These are phyloP conservation scores for Trichoderma pleuroti DNA, from an alignment of 2,329 filamentous ascomycete species.

Conservation along the genomic window DNA sequence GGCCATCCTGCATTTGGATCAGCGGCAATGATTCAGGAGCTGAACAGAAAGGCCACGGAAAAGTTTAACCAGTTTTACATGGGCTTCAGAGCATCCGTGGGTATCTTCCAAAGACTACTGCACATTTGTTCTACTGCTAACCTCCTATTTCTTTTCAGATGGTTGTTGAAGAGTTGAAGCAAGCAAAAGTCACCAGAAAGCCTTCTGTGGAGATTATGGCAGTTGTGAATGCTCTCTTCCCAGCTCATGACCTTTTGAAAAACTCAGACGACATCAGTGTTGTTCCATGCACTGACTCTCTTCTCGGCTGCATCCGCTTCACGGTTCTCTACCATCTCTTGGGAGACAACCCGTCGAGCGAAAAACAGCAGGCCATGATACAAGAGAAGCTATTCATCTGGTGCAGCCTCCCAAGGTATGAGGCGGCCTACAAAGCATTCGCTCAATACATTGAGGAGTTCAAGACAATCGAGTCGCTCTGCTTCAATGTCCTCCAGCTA, in stretches of 20 bases:
- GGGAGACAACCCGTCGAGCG: conserved; percentile 24
- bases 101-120: conserved; percentile 1
- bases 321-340: conserved; percentile 35
- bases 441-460: conserved; percentile 33
- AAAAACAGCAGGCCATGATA: conserved; percentile 26
- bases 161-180: conserved; percentile 3
- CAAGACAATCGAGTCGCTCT: conserved; percentile 34
- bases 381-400: conserved; percentile 33
- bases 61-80: conserved; percentile 33
- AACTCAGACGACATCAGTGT: conserved; percentile 26
- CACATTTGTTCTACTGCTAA: neutral
- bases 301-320: conserved; percentile 37
- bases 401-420: conserved; percentile 33
- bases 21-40: conserved; percentile 28
- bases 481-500: conserved; percentile 26
- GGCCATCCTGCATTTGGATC: conserved; percentile 18
- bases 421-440: conserved; percentile 29
- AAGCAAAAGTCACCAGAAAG: conserved; percentile 15
- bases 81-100: conserved; percentile 34
- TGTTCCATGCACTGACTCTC: conserved; percentile 29
- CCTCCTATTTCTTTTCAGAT: neutral
- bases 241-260: conserved; percentile 26
- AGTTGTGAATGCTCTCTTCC: conserved; percentile 36
- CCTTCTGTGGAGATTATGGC: conserved; percentile 31
- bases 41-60: conserved; percentile 29